Evolutionary conservation across 805 yeast genomes (phyloP).

Genomic region (Suhomyces pyralidae): DNA sequence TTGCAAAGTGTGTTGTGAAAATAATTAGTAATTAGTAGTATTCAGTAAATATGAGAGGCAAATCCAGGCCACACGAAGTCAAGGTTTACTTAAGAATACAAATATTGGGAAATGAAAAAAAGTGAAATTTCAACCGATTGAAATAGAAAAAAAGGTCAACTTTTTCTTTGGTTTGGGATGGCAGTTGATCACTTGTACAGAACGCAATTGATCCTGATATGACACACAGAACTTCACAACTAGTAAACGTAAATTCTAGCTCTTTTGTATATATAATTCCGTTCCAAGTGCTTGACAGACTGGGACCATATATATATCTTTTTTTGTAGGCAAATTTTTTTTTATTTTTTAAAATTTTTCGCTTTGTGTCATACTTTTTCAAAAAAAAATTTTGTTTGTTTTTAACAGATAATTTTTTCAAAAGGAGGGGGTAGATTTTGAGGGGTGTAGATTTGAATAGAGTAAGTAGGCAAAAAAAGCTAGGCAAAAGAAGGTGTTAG

Average conservation of each 20-base stretch:
- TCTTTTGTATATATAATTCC: neutral
- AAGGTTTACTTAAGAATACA: neutral
- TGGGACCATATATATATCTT: slow-evolving; percentile 3
- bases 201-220: neutral
- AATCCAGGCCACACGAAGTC: slow-evolving; percentile 2
- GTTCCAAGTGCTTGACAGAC: neutral
- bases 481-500: neutral
- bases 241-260: neutral
- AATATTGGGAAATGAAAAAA: neutral
- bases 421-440: neutral
- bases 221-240: neutral
- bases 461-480: neutral
- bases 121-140: neutral
- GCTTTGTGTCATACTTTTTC: neutral
- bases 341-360: slow-evolving; percentile 3
- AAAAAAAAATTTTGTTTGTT: slow-evolving; percentile 2
- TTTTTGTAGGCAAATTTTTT: slow-evolving; percentile 4
- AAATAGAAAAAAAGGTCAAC: neutral
- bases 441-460: neutral
- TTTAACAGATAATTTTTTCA: neutral
- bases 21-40: neutral
- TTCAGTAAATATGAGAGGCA: neutral
- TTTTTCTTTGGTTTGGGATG: neutral
- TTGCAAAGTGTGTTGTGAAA: slow-evolving; percentile 2
- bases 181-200: neutral